These are phyloP conservation scores for Edaphochlamys debaryana DNA, from an alignment of 139 green algal species.

Conservation along the genomic window DNA sequence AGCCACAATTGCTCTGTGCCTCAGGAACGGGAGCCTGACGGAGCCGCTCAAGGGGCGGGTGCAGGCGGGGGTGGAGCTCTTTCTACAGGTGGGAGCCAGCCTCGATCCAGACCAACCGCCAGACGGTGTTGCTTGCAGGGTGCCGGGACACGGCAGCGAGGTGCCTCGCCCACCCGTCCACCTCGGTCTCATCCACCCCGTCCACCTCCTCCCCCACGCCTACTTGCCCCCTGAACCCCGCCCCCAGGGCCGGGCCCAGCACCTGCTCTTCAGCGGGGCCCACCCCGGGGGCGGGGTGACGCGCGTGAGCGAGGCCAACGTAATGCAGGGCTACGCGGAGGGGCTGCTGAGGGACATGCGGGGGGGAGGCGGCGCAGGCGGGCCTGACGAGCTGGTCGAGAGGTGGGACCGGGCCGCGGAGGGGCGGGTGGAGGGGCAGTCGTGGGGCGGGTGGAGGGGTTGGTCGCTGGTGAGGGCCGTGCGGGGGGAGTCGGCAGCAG, in stretches of 20 bases:
- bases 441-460: background rate
- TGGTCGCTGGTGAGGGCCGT: no score
- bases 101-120: no score
- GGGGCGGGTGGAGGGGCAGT: background rate
- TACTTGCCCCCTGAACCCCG: no score
- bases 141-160: no score
- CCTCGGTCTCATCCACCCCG: no score
- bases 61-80: constrained; percentile 1
- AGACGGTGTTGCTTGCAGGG: no score
- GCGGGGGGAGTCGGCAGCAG: no score
- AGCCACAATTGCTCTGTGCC: no score
- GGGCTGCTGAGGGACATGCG: background rate
- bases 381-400: background rate
- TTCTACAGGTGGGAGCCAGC: constrained; percentile 6
- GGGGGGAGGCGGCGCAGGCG: background rate
- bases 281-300: constrained; percentile 12
- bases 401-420: background rate
- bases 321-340: constrained; percentile 32
- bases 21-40: constrained; percentile 28
- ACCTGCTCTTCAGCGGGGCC: constrained; percentile 34
- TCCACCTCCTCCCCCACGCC: no score
- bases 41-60: constrained; percentile 35
- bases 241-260: constrained; percentile 8
- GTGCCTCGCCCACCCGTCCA: no score
- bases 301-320: constrained; percentile 17